These are phyloP conservation scores for Tremellales sp. DNA, from an alignment of 1,284 basidiomycete genomes.

Conservation along the genomic window DNA sequence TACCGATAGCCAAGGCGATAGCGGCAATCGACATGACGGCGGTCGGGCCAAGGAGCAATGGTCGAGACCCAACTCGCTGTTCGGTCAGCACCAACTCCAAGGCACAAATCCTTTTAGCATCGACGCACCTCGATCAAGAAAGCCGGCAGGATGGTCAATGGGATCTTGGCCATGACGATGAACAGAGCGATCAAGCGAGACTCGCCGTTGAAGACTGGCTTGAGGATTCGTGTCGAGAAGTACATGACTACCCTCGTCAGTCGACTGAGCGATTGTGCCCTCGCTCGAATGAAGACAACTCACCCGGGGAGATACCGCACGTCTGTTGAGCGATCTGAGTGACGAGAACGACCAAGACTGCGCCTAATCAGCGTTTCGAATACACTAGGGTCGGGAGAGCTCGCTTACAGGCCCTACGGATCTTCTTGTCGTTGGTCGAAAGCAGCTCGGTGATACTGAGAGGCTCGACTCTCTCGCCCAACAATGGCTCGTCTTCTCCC, in stretches of 20 bases:
- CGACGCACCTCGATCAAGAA: slow-evolving; percentile 45
- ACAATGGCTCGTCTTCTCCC: slow-evolving; percentile 13
- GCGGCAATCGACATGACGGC: slow-evolving; percentile 21
- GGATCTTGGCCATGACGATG: slow-evolving; percentile 45
- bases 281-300: too few relatives aligned
- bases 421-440: slow-evolving; percentile 18
- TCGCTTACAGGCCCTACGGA: slow-evolving; percentile 26
- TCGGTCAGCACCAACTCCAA: not conserved
- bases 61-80: slow-evolving; percentile 26
- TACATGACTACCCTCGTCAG: slow-evolving; percentile 49
- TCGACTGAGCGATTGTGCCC: not conserved
- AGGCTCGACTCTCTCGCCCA: slow-evolving; percentile 9
- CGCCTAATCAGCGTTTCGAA: slow-evolving; percentile 3
- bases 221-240: slow-evolving; percentile 46
- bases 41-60: slow-evolving; percentile 29
- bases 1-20: slow-evolving; percentile 25
- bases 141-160: slow-evolving; percentile 49
- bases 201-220: slow-evolving; percentile 37
- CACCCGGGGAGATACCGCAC: slow-evolving; percentile 37
- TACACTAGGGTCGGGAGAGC: not conserved
- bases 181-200: slow-evolving; percentile 39
- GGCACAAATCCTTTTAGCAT: not conserved
- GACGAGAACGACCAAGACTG: slow-evolving; percentile 34
- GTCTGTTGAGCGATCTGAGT: slow-evolving; percentile 38
- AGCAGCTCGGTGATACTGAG: slow-evolving; percentile 30